Evolutionary conservation across 208 protist genomes (phyloP).

Genomic region (Strigomonas galati): DNA sequence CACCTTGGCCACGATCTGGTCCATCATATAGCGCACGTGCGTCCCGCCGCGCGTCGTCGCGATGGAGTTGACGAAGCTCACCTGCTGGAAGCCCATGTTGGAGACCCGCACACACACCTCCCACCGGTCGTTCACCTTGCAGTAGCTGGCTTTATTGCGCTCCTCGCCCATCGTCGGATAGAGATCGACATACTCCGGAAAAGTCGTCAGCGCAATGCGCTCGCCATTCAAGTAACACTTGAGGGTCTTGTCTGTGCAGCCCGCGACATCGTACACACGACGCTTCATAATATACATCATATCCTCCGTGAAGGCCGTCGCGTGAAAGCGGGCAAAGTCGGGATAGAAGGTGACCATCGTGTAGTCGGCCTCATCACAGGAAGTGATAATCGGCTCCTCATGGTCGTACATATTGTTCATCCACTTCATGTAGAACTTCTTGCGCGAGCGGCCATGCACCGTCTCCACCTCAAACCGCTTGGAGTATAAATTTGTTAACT

Average conservation of each 20-base stretch:
- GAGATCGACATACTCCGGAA: conserved; percentile 98
- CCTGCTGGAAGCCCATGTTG: conserved; percentile 96
- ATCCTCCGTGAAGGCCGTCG: conserved; percentile 96
- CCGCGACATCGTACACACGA: conserved; percentile 99
- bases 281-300: conserved; percentile 96
- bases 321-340: conserved; percentile 97
- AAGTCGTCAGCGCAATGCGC: conserved; percentile 91
- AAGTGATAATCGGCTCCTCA: conserved; percentile 88
- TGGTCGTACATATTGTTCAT: conserved; percentile 97
- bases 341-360: conserved; percentile 99
- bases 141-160: conserved; percentile 65
- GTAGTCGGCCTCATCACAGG: conserved; percentile 87
- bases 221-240: conserved; percentile 97
- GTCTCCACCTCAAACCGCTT: conserved; percentile 97
- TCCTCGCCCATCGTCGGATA: conserved; percentile 92
- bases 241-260: conserved; percentile 87
- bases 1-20: conserved; percentile 93
- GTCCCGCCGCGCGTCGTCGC: conserved; percentile 98
- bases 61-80: conserved; percentile 99
- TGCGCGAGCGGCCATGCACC: conserved; percentile 83
- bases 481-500: conserved; percentile 99
- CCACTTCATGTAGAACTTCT: conserved; percentile 96
- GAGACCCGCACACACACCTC: conserved; percentile 95
- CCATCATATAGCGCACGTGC: conserved; percentile 98
- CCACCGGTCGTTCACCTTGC: conserved; percentile 95